Evolutionary conservation across 164 flowering plant genomes (phyloP).

Genomic region (Stephania cephalantha): DNA sequence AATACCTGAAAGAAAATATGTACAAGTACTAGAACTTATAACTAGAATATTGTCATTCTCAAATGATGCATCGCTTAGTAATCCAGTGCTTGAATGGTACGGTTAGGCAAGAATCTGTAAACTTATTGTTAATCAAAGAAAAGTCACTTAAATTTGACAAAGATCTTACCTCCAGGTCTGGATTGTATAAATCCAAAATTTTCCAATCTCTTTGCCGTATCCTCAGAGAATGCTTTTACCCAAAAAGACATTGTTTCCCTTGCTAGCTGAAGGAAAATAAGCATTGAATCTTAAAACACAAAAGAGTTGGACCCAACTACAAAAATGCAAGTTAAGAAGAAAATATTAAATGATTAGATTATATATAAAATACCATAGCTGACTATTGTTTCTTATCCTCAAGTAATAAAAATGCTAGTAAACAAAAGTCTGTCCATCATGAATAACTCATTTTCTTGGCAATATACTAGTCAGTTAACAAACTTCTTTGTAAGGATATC

Average conservation of each 20-base stretch:
- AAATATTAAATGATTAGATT: neutral
- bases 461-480: no score
- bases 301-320: neutral
- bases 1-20: neutral
- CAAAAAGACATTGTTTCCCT: constrained; percentile 94
- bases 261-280: constrained; percentile 56
- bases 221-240: constrained; percentile 99
- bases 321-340: neutral
- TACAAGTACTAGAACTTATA: neutral
- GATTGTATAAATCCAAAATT: constrained; percentile 96
- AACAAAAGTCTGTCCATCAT: no score
- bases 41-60: neutral
- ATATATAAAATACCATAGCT: neutral
- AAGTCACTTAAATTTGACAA: neutral
- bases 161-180: constrained; percentile 84
- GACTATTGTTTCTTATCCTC: no score
- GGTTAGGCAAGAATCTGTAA: neutral
- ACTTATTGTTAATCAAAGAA: neutral
- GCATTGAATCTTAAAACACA: neutral
- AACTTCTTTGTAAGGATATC: no score
- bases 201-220: constrained; percentile 94
- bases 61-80: neutral
- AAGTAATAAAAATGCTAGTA: no score
- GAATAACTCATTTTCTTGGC: no score
- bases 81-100: neutral